A percentile compares a stretch with the other conserved stretches of the same genome.
Evolutionary conservation across 2,329 filamentous ascomycete species (phyloP).

Genomic region (Aspergillus ruber): DNA sequence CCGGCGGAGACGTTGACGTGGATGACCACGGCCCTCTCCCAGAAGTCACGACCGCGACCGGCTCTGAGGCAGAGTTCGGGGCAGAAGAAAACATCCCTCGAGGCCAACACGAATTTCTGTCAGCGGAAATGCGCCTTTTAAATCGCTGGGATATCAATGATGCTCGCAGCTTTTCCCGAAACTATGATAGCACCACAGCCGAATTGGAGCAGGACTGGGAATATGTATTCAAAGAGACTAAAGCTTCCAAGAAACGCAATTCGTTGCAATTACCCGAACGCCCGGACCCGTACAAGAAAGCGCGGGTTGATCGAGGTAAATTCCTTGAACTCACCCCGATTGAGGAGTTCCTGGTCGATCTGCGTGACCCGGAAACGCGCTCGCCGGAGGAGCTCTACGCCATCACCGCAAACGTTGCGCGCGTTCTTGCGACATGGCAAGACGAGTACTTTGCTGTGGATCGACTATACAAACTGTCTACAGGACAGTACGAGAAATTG

Average conservation of each 20-base stretch:
- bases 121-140: conserved; percentile 26
- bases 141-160: conserved; percentile 34
- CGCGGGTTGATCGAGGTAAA: conserved; percentile 23
- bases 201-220: conserved; percentile 29
- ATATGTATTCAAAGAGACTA: conserved; percentile 25
- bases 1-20: conserved; percentile 10
- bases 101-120: conserved; percentile 12
- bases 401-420: conserved; percentile 49
- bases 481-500: conserved; percentile 46
- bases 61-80: conserved; percentile 4
- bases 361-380: conserved; percentile 34
- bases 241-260: conserved; percentile 24
- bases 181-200: conserved; percentile 26
- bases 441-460: conserved; percentile 51
- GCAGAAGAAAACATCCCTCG: conserved; percentile 14
- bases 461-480: conserved; percentile 43
- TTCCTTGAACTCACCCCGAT: conserved; percentile 32
- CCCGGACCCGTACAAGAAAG: conserved; percentile 29
- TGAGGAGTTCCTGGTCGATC: conserved; percentile 30
- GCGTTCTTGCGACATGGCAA: conserved; percentile 50
- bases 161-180: conserved; percentile 24
- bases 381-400: conserved; percentile 49
- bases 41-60: conserved; percentile 6
- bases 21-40: conserved; percentile 10
- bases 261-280: conserved; percentile 16